These are phyloP conservation scores for Paracorniculantispora psalliotae DNA, from an alignment of 2,329 filamentous ascomycete species.

Conservation along the genomic window DNA sequence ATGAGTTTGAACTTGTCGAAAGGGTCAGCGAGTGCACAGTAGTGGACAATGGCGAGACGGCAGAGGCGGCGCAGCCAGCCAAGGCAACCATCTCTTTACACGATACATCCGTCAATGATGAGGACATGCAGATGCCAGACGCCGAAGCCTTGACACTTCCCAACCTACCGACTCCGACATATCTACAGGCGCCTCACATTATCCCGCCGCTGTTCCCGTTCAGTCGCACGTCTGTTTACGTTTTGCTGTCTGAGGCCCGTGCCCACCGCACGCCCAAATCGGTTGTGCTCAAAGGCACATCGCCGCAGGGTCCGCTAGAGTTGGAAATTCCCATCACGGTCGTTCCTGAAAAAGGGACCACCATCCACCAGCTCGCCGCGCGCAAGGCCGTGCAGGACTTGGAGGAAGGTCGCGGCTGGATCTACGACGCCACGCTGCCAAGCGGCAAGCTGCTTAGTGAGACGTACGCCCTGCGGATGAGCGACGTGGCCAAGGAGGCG, in stretches of 20 bases:
- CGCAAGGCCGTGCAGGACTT: slow-evolving; percentile 64
- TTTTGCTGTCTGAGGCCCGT: slow-evolving; percentile 54
- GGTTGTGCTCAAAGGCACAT: slow-evolving; percentile 54
- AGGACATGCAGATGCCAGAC: slow-evolving; percentile 31
- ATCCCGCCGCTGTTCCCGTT: slow-evolving; percentile 65
- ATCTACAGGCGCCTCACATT: slow-evolving; percentile 58
- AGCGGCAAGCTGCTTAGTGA: slow-evolving; percentile 41
- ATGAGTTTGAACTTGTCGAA: slow-evolving; percentile 61
- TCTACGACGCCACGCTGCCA: slow-evolving; percentile 44
- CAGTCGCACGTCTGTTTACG: slow-evolving; percentile 59
- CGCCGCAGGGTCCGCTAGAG: slow-evolving; percentile 52
- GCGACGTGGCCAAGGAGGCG: slow-evolving; percentile 59
- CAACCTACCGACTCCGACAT: slow-evolving; percentile 44
- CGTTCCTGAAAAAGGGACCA: slow-evolving; percentile 41
- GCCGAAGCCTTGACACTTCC: slow-evolving; percentile 43
- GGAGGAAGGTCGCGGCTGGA: slow-evolving; percentile 66
- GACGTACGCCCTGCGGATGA: slow-evolving; percentile 45
- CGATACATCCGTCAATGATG: slow-evolving; percentile 40
- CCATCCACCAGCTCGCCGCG: slow-evolving; percentile 66
- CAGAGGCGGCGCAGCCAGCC: slow-evolving; percentile 16
- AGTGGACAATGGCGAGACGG: slow-evolving; percentile 26
- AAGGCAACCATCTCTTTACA: slow-evolving; percentile 52
- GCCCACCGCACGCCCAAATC: slow-evolving; percentile 39
- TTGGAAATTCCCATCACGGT: slow-evolving; percentile 59
- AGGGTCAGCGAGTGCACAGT: slow-evolving; percentile 46